Evolutionary conservation across 2,329 filamentous ascomycete species (phyloP).

Genomic region (Aspergillus fructus): DNA sequence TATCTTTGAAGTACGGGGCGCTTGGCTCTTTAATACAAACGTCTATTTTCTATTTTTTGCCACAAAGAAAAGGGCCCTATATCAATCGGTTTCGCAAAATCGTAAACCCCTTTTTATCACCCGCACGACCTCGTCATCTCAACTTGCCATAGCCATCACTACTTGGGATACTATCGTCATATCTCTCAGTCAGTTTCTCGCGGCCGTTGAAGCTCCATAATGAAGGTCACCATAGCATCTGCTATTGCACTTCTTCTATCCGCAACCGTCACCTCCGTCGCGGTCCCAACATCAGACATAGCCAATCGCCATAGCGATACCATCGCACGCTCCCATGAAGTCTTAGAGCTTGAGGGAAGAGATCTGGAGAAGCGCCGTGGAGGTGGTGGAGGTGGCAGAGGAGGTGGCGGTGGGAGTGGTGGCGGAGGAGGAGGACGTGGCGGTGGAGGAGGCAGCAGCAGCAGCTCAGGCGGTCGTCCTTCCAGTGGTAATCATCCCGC

Average conservation of each 20-base stretch:
- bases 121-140: not conserved
- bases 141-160: not conserved
- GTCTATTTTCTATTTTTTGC: not conserved
- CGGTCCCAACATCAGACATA: constrained; percentile 26
- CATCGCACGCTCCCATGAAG: constrained; percentile 13
- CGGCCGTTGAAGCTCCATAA: constrained; percentile 8
- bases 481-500: not conserved
- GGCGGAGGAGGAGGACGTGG: constrained; percentile 22
- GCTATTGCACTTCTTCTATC: constrained; percentile 31
- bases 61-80: not conserved
- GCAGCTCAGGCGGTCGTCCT: constrained; percentile 1
- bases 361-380: constrained; percentile 51
- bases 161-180: not conserved
- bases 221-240: constrained; percentile 33
- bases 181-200: not conserved
- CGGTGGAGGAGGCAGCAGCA: constrained; percentile 20
- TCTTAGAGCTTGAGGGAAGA: constrained; percentile 26
- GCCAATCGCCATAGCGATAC: constrained; percentile 17
- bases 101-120: not conserved
- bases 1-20: not conserved
- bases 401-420: constrained; percentile 22
- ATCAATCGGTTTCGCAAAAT: not conserved
- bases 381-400: constrained; percentile 39
- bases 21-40: not conserved
- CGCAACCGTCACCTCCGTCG: constrained; percentile 27